Conservation (phyloP, 352 stramenopile genomes). For the Nannochloropsis limnetica region DNA sequence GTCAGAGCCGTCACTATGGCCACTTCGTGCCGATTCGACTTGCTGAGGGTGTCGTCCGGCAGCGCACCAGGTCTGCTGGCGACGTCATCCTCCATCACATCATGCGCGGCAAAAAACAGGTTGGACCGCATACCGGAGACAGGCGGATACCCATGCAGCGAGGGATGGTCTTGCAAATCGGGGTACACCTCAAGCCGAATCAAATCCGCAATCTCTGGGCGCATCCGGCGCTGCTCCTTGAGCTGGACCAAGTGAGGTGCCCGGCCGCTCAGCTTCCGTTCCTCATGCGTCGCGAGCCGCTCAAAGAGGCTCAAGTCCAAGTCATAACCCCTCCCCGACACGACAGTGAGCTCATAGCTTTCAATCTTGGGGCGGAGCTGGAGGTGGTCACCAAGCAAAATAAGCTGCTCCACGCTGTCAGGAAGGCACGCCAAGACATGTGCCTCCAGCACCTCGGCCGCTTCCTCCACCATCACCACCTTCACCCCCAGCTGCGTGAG, state of each 20-base stretch:
- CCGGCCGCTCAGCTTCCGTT: constrained; percentile 30
- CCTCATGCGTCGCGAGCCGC: constrained; percentile 56
- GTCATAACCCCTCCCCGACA: constrained; percentile 55
- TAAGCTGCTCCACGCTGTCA: too few relatives aligned
- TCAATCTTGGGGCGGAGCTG: constrained; percentile 65
- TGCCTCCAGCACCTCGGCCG: constrained; percentile 64
- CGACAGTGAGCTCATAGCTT: constrained; percentile 61
- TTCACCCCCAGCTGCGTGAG: constrained; percentile 57
- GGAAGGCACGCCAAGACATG: too few relatives aligned
- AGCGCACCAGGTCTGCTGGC: too few relatives aligned
- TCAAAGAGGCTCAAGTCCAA: constrained; percentile 69
- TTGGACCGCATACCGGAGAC: constrained; percentile 49
- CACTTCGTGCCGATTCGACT: constrained; percentile 57
- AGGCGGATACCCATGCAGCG: constrained; percentile 55
- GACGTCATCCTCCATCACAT: constrained; percentile 36
- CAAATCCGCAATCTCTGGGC: constrained; percentile 62
- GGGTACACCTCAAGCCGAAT: constrained; percentile 61
- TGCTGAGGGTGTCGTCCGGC: constrained; percentile 27
- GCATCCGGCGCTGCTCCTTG: constrained; percentile 65
- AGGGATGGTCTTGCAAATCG: constrained; percentile 55
- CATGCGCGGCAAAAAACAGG: constrained; percentile 43
- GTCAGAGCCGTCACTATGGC: constrained; percentile 58
- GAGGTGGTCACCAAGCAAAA: constrained; percentile 67
- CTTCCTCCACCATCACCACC: constrained; percentile 68
- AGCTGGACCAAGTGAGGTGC: constrained; percentile 50